phyloP scores from a whole-genome alignment of 2,329 filamentous ascomycete genomes.

The Penicillium sp. region DNA sequence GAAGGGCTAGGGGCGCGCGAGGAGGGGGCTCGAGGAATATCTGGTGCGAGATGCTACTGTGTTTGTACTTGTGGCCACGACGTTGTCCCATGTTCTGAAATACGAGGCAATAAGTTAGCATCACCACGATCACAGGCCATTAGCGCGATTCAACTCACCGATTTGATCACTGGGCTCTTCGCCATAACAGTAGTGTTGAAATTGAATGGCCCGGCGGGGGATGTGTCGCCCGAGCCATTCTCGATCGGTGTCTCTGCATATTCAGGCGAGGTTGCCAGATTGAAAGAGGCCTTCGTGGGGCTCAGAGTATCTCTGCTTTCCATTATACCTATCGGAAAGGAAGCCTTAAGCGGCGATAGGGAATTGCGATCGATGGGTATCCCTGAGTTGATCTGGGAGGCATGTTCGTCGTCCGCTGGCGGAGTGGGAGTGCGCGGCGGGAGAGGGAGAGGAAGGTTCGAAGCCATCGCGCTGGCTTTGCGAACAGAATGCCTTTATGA shows the following conservation, averaged over 20 bases:
- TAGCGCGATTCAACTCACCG: constrained; percentile 54
- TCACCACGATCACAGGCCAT: neutral
- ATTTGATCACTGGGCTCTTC: constrained; percentile 69
- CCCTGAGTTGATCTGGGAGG: constrained; percentile 23
- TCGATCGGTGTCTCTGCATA: constrained; percentile 28
- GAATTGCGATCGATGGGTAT: constrained; percentile 46
- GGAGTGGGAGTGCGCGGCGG: constrained; percentile 66
- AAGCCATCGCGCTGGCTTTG: constrained; percentile 52
- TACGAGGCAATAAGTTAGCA: constrained; percentile 23
- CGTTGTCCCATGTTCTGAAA: constrained; percentile 81
- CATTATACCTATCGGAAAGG: constrained; percentile 31
- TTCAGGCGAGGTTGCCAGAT: constrained; percentile 28
- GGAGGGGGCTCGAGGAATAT: constrained; percentile 92
- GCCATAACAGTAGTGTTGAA: constrained; percentile 82
- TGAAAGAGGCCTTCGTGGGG: constrained; percentile 39
- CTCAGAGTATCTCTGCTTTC: constrained; percentile 32
- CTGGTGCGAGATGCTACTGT: constrained; percentile 93
- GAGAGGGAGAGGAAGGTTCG: constrained; percentile 57
- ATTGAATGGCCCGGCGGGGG: constrained; percentile 72
- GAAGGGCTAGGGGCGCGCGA: constrained; percentile 81
- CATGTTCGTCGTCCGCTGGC: constrained; percentile 51
- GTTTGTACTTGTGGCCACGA: constrained; percentile 95
- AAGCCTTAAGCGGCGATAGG: constrained; percentile 49
- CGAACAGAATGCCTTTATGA: constrained; percentile 12
- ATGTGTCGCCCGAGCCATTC: constrained; percentile 35